phyloP scores from a whole-genome alignment of 148 eudicot genomes.

The Heliamphora exappendiculata region DNA sequence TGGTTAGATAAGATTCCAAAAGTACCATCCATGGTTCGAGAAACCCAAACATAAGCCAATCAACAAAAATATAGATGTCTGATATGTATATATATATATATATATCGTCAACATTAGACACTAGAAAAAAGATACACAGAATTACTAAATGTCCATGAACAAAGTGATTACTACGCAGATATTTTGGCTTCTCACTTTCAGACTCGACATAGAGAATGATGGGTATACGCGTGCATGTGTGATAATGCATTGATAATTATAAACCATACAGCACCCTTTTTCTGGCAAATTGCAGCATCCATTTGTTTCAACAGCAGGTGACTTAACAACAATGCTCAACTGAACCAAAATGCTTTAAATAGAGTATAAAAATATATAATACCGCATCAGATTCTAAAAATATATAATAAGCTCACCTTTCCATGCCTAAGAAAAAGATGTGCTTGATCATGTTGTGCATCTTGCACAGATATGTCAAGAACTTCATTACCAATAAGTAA shows the following conservation, averaged over 20 bases:
- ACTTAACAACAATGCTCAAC: background rate
- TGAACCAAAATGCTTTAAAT: background rate
- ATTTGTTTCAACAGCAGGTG: background rate
- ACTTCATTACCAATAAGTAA: slow-evolving; percentile 89
- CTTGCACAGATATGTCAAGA: slow-evolving; percentile 92
- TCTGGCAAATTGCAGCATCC: background rate
- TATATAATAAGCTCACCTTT: slow-evolving; percentile 46
- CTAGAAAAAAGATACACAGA: background rate
- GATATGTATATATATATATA: too few species aligned
- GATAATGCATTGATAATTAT: background rate
- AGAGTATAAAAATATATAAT: background rate
- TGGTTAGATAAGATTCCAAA: background rate
- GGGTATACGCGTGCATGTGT: background rate
- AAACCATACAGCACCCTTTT: too few species aligned
- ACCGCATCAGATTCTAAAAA: background rate
- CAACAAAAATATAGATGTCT: too few species aligned
- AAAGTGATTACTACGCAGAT: background rate
- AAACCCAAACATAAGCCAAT: too few species aligned
- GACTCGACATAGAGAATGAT: background rate
- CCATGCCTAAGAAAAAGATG: slow-evolving; percentile 86
- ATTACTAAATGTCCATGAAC: background rate
- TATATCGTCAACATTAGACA: too few species aligned
- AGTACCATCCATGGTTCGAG: too few species aligned
- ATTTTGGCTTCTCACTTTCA: background rate
- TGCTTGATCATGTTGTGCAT: slow-evolving; percentile 93